Percentiles rank a stretch among this genome's conserved stretches.
These are phyloP conservation scores for Inga oerstediana DNA, from an alignment of 306 rosid genomes.

Conservation along the genomic window DNA sequence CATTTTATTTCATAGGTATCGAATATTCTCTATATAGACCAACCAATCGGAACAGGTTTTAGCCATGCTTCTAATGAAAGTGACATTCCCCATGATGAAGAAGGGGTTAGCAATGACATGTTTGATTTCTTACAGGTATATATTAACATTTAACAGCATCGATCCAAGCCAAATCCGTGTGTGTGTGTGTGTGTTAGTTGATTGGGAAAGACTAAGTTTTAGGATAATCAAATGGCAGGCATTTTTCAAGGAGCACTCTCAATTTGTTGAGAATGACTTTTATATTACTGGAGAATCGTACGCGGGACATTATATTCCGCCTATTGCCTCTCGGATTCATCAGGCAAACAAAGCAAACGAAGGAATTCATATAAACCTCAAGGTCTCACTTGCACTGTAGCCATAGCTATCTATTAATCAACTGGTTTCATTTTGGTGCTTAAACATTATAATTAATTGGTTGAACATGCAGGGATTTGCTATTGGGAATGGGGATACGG, in stretches of 20 bases:
- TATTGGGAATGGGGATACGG: background rate
- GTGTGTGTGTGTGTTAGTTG: background rate
- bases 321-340: conserved; percentile 83
- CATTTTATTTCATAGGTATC: conserved; percentile 63
- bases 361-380: conserved; percentile 77
- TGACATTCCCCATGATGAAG: conserved; percentile 82
- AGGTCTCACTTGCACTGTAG: conserved; percentile 36
- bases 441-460: background rate
- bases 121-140: conserved; percentile 88
- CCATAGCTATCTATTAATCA: background rate
- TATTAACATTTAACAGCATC: background rate
- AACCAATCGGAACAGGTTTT: conserved; percentile 94
- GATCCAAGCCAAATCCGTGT: background rate
- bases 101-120: conserved; percentile 81
- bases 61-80: conserved; percentile 67
- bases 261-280: conserved; percentile 68
- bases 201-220: background rate
- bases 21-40: conserved; percentile 82
- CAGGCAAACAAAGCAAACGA: conserved; percentile 81
- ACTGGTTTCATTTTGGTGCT: background rate
- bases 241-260: conserved; percentile 74
- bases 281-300: conserved; percentile 95
- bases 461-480: background rate
- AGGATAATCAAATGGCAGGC: conserved; percentile 52
- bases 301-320: conserved; percentile 95